Evolutionary conservation across 768 basidiomycete species (phyloP), one percentile per base, ranked within the genome.

Genomic region (Hygrophorus russula): DNA sequence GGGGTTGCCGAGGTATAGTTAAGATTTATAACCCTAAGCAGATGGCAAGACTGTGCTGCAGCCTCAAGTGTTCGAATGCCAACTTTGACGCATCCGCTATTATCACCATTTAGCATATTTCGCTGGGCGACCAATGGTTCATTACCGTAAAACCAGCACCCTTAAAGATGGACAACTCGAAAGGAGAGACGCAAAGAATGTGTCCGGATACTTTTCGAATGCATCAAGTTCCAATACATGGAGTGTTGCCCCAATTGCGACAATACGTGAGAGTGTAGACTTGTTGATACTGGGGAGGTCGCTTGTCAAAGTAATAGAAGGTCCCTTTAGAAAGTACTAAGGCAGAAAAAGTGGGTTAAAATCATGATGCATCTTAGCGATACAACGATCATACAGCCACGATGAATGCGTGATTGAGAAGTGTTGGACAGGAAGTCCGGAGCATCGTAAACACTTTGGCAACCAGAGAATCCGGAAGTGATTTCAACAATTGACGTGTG

Each of bases 31-130:
- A 61, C 55, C 10, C 53, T 62, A 28, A 85, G 63, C 12, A 52
- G 53, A 11, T 52, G 60, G 49, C 78, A 78, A 8, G 54, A 56
- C 28, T 57, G 56, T 8, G 68, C 67, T 4, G 63, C 59, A 2
- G 67, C 70, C 10, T 65, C 58, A 29, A 69, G 59, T 1, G 79
- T 74, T 49, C 68, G 63, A 3, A 65, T 46, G 5, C 73, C 70
- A 9, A 74, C 80, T 53, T 74, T 76, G 8, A 69, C 63, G 53
- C 79, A 82, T 17, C 75, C 78, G 3, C 82, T 84, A 53, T 32
- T 27, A 41, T 42, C 39, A 49, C 39, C 46, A 11, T 15, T 19
- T 19, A 46, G 42, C 29, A 30, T 12, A 30, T 29, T 38, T 17
- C 12, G 15, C 7, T 29, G 12, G 6, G 4, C 12, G 15, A 2